These are phyloP conservation scores for Zalaria sp. DNA, from an alignment of 2,329 filamentous ascomycete genomes.

Conservation along the genomic window DNA sequence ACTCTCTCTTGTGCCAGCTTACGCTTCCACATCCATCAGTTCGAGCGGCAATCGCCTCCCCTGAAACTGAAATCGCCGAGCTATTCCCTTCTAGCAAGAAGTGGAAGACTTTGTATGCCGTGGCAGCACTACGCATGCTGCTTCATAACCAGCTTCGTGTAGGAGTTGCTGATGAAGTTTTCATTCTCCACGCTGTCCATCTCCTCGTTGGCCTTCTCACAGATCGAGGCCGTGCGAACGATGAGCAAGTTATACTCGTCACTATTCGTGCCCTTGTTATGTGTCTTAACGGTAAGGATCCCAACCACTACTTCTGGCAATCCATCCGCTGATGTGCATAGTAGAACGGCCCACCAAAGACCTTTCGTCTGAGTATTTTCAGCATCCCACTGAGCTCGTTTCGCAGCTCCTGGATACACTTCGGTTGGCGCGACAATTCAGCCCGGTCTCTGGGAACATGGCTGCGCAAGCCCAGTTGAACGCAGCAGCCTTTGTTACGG, in stretches of 20 bases:
- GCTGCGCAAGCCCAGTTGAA: no score
- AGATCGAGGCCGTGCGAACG: not conserved
- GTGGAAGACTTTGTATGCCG: constrained; percentile 53
- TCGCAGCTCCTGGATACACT: not conserved
- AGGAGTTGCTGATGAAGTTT: constrained; percentile 14
- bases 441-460: no score
- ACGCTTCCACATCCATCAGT: constrained; percentile 33
- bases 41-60: constrained; percentile 41
- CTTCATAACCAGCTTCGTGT: constrained; percentile 24
- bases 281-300: constrained; percentile 13
- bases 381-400: constrained; percentile 9
- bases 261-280: constrained; percentile 5
- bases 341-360: constrained; percentile 7
- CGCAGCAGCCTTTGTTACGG: no score
- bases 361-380: constrained; percentile 9
- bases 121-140: constrained; percentile 52
- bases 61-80: constrained; percentile 38
- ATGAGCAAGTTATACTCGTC: not conserved
- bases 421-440: no score
- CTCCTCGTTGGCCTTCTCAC: constrained; percentile 11
- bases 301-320: not conserved
- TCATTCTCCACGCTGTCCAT: constrained; percentile 13
- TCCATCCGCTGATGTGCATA: constrained; percentile 4
- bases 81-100: constrained; percentile 57
- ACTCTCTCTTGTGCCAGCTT: constrained; percentile 52